Base-by-base conservation (phyloP, 345 rosid genomes). In the Theobroma cacao region DNA sequence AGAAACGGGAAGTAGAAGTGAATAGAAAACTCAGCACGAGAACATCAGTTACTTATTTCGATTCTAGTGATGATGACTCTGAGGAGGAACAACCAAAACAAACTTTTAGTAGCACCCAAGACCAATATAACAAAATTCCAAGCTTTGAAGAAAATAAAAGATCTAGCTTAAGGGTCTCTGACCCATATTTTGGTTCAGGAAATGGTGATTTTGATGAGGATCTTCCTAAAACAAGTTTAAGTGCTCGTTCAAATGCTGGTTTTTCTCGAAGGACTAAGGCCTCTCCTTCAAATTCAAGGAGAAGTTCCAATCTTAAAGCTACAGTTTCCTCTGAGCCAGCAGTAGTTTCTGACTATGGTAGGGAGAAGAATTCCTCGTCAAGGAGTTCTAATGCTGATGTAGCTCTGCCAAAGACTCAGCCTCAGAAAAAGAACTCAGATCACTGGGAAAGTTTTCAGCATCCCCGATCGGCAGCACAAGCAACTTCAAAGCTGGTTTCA, bases 261-360 rank as follows among this genome's bases (percentile, higher is more conserved):
- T 60, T 88, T 69, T 93, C 99, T 77, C 82, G 84, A 72, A 91
- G 98, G 85, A 92, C 96, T 56, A 91, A 83, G 58, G 80, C 81
- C 26, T 77, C 79, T 43, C 79, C 74, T 48, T 26, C 73, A 65
- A 63, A 59, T 61, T 67, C 81, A 73, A 6, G 31, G 56, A 81
- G 64, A 78, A 86, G 79, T 66, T 59, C 87, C 56, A 73, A 77
- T 61, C 43, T 47, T 26, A 83, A 80, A 60, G 14, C 87, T 5
- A 11, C 83, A 72, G 70, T 72, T 64, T 70, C 75, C 17, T 48
- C 84, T 6, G 77, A 74, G 48, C 72, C 82, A 48, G 72, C 78
- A 13, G 33, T 12, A 43, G 15, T 61, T 38, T 56, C 45, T 36
- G 86, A 64, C 69, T n/a, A 36, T 66, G 71, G 22, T 31, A 56